Evolutionary conservation across 1,139 yeast species (phyloP).

Genomic region (Pichia sp.): DNA sequence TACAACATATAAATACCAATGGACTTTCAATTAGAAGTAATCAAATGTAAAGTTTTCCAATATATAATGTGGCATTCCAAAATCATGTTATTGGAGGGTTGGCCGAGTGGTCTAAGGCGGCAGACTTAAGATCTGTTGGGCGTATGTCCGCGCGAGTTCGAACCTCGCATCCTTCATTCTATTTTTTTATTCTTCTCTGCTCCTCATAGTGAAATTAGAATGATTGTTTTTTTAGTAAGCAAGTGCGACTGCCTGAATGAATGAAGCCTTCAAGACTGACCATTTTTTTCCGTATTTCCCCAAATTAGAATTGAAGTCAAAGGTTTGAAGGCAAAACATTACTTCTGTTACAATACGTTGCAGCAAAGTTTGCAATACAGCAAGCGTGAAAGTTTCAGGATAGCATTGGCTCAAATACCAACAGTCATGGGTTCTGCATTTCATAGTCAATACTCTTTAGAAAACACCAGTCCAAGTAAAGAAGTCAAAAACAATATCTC

Average conservation of each 20-base stretch:
- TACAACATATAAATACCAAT: too few species aligned
- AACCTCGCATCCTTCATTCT: slow-evolving; percentile 76
- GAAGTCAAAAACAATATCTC: background rate
- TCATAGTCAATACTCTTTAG: slow-evolving; percentile 8
- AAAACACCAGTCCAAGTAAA: slow-evolving; percentile 5
- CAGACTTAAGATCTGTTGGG: slow-evolving; percentile 37
- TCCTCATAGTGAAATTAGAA: background rate
- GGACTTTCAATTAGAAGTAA: too few species aligned
- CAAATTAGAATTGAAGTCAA: background rate
- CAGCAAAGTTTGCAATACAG: background rate
- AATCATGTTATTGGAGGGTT: slow-evolving; percentile 29
- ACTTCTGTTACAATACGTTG: background rate
- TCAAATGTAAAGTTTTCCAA: too few species aligned
- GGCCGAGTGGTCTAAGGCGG: slow-evolving; percentile 39
- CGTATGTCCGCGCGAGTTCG: slow-evolving; percentile 76
- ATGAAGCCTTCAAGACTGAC: background rate
- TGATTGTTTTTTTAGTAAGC: background rate
- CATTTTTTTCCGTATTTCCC: background rate
- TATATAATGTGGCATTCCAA: too few species aligned
- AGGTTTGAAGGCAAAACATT: background rate
- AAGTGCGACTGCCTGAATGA: background rate
- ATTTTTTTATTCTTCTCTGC: slow-evolving; percentile 31
- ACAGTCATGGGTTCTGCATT: slow-evolving; percentile 10
- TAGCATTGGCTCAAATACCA: background rate
- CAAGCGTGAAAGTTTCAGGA: background rate